Base-by-base conservation (phyloP, 805 yeast genomes). In the Saturnispora serradocipensis region DNA sequence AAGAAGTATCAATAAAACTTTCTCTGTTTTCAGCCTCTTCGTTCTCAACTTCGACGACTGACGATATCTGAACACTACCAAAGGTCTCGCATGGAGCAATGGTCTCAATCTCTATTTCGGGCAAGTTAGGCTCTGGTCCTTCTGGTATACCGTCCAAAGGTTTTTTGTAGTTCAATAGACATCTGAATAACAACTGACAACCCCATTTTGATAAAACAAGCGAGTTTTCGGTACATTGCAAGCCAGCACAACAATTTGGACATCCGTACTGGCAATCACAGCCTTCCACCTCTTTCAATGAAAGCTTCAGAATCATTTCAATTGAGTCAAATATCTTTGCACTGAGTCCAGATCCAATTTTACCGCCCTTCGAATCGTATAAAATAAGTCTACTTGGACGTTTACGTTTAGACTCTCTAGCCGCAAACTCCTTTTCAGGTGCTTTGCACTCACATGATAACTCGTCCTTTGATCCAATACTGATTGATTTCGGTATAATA, bases 391-490 rank as follows among this genome's bases (percentile, higher is more conserved):
- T 71, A 0, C 95, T 96, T 0, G 98, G 98, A 42, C 99, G 70
- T 52, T 77, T 78, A 40, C 99, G 70, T 16, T 67, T 66, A 0
- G 91, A 76, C 61, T 86, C 86, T 28, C 88, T 68, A 46, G 76
- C 75, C 1, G 96, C 87, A 72, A 91, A 87, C 63, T 93, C 99
- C 60, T 93, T 93, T 57, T 89, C 96, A 0, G 99, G 97, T 0
- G 98, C 97, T 61, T 93, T 93, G 67, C 99, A 93, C 66, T 93
- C 99, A 0, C 98, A 88, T 44, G 78, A 78, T 13, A 93, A 75
- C 59, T 93, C 99, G 57, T 82, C 85, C 30, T 53, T 53, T 4
- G 78, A 75, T 0, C 88, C 86, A 16, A 87, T 81, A 11, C 81
- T 80, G 4, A 89, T 80, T 53, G 79, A 82, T 27, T 83, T 65